Conservation (phyloP, 495 filamentous ascomycete species). For the Aspergillus campestris region DNA sequence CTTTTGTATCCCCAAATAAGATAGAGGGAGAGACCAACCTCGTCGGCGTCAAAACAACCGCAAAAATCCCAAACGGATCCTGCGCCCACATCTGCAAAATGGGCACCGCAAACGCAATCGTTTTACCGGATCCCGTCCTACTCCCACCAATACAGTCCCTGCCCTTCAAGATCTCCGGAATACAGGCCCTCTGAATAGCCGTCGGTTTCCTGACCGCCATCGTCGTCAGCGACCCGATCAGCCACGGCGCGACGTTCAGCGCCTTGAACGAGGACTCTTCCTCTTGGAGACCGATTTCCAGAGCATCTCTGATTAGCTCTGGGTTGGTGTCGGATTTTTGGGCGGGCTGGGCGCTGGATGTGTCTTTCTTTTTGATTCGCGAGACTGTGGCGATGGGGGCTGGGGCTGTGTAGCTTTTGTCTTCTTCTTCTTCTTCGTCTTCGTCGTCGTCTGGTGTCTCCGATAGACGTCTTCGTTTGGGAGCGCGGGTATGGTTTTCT, state of each 20-base stretch:
- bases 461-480: constrained; percentile 38
- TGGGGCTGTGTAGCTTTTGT: constrained; percentile 11
- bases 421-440: constrained; percentile 5
- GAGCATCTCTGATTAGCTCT: constrained; percentile 34
- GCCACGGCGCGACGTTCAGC: constrained; percentile 75
- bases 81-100: constrained; percentile 89
- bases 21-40: constrained; percentile 37
- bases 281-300: constrained; percentile 32
- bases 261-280: constrained; percentile 60
- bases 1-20: not conserved
- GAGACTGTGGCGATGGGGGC: constrained; percentile 36
- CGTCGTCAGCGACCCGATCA: constrained; percentile 70
- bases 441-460: constrained; percentile 32
- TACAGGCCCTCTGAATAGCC: constrained; percentile 84
- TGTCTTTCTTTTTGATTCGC: constrained; percentile 38
- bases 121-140: constrained; percentile 96
- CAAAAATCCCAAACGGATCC: constrained; percentile 88
- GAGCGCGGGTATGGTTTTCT: constrained; percentile 18
- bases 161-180: constrained; percentile 82
- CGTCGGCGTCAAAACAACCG: constrained; percentile 82
- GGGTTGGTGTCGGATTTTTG: constrained; percentile 19
- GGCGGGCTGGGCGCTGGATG: constrained; percentile 14
- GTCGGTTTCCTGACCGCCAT: constrained; percentile 89
- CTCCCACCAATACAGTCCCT: constrained; percentile 91
- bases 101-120: constrained; percentile 89